phyloP scores from a whole-genome alignment of 1,284 basidiomycete species.

The Athelia sp. region DNA sequence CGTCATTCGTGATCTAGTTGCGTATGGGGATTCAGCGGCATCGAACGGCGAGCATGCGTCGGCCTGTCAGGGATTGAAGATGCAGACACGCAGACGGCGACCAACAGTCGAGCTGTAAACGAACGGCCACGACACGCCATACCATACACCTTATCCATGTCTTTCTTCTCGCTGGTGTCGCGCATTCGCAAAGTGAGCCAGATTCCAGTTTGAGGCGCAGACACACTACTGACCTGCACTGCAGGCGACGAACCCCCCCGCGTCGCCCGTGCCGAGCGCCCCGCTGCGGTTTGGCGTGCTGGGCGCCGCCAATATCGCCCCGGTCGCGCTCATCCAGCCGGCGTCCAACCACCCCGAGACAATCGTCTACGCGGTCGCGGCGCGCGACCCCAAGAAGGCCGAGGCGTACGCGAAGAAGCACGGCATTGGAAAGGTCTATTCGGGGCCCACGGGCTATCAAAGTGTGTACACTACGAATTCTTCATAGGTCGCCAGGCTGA shows the following conservation, averaged over 20 bases:
- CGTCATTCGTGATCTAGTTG: too few species aligned
- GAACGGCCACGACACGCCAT: too few species aligned
- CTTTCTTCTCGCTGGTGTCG: too few species aligned
- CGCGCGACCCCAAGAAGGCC: slow-evolving; percentile 47
- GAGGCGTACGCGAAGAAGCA: slow-evolving; percentile 51
- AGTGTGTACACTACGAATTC: slow-evolving; percentile 23
- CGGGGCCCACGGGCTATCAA: slow-evolving; percentile 47
- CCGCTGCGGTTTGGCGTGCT: slow-evolving; percentile 55
- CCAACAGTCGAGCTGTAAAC: too few species aligned
- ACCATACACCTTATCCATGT: too few species aligned
- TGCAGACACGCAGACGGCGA: too few species aligned
- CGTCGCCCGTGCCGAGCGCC: not conserved
- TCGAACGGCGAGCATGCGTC: too few species aligned
- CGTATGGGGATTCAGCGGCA: too few species aligned
- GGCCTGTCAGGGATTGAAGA: too few species aligned
- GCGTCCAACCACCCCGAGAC: slow-evolving; percentile 55
- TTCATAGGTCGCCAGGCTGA: not conserved
- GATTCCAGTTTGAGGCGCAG: too few species aligned
- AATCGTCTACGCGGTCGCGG: slow-evolving; percentile 56
- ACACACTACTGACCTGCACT: too few species aligned
- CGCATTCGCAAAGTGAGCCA: too few species aligned
- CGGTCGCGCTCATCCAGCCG: slow-evolving; percentile 49
- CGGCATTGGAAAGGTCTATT: slow-evolving; percentile 49
- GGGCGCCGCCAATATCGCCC: slow-evolving; percentile 64
- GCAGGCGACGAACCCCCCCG: not conserved